Base-by-base conservation (phyloP, 2,329 filamentous ascomycete species). In the Monosporascus sp. region DNA sequence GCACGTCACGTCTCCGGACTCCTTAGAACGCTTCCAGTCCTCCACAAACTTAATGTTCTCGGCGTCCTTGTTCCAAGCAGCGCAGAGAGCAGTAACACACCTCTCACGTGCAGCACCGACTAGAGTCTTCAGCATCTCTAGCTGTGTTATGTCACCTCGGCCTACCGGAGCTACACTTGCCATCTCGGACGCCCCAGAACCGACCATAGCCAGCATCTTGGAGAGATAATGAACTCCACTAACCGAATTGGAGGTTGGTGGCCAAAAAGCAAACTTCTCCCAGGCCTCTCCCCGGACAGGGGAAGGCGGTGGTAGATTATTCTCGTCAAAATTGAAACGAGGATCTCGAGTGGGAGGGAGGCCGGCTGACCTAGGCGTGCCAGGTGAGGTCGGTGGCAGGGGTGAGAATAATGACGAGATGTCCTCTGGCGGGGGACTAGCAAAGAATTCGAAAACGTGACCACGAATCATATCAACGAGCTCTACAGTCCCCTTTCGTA, bases 201-300 rank as follows among this genome's bases (percentile, higher is more conserved):
- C 91, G 4, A 99, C 84, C 3, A 97, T 76, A 0, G 85, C 78
- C 22, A 97, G 76, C 67, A 94, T 87, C 67, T 88, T 91, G 49
- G 88, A 85, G 5, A 99, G 79, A 65, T 96, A 97, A 68, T 96
- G 84, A 2, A 93, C 89, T n/a, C 89, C 93, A 54, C 91, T 95
- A 24, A 97, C 75, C 0, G 92, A 92, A 66, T 97, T 97, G 2
- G 91, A 89, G 73, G 89, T 87, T 0, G 93, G 94, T 4, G 93
- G 92, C 92, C 93, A 97, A 70, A 97, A 99, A 0, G 92, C 93
- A 69, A 94, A 84, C 73, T 93, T 88, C 66, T 97, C 94, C 91
- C 91, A 97, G 0, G 86, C 75, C 62, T 96, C 91, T 6, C 92
- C 93, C 45, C 82, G 82, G 61, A 80, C 89, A 0, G 91, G 89